These are phyloP conservation scores for Leccinum variicolor DNA, from an alignment of 768 basidiomycete species.

Conservation along the genomic window DNA sequence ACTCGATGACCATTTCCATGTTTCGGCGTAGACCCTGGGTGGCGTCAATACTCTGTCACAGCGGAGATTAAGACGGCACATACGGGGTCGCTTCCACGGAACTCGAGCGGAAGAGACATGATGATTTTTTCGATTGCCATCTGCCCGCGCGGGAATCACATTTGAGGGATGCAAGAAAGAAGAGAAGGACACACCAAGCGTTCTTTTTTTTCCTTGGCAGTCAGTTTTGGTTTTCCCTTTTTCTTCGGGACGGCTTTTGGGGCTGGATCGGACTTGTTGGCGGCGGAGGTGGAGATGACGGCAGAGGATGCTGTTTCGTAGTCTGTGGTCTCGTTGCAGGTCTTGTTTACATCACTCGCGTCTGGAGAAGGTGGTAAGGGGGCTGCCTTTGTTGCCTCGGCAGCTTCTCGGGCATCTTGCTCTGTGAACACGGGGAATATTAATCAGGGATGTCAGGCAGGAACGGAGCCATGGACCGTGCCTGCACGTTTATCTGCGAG, in stretches of 20 bases:
- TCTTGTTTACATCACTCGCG: conserved; percentile 25
- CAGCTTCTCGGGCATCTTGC: conserved; percentile 49
- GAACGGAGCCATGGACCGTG: conserved; percentile 23
- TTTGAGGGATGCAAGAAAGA: no score
- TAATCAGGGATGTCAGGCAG: background rate
- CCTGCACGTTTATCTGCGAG: conserved; percentile 49
- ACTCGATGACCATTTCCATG: conserved; percentile 78
- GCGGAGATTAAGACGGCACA: conserved; percentile 24
- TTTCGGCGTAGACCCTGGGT: conserved; percentile 65
- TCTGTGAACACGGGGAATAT: conserved; percentile 39
- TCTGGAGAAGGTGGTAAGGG: conserved; percentile 25
- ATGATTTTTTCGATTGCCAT: conserved; percentile 69
- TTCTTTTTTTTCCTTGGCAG: conserved; percentile 82
- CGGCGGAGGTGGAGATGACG: conserved; percentile 31
- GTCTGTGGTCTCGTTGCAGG: conserved; percentile 27
- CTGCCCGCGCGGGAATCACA: conserved; percentile 25
- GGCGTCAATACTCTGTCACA: background rate
- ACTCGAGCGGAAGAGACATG: conserved; percentile 80
- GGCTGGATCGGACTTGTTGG: conserved; percentile 29
- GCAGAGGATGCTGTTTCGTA: conserved; percentile 29
- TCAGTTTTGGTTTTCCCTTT: conserved; percentile 64
- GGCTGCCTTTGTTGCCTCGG: conserved; percentile 49
- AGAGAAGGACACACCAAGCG: conserved; percentile 50
- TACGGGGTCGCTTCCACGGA: conserved; percentile 84
- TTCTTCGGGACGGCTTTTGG: conserved; percentile 43